Evolutionary conservation across 345 rosid genomes (phyloP), one percentile per base, ranked within the genome.

Genomic region (Salix viminalis): DNA sequence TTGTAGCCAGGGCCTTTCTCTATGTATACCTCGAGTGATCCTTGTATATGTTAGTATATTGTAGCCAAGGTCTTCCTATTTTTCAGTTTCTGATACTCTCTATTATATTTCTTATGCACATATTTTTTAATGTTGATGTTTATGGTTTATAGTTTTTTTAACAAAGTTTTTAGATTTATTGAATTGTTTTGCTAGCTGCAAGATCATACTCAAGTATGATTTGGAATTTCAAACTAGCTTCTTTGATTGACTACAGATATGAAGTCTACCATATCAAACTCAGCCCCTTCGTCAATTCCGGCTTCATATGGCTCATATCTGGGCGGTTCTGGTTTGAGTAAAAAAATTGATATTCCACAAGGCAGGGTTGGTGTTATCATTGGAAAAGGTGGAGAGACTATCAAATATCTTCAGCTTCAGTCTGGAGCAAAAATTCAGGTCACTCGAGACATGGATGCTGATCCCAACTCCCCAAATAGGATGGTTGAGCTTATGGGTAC

Each of bases 391-490:
- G 99, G 99, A 34, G 99, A 96, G 75, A 96, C 99, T 19, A 96
- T 96, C 39, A 96, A 96, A 85, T 87, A 86, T 87, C 97, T 96
- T 77, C 99, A 96, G 79, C 78, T 81, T 73, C 96, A 94, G 75
- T 96, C 99, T 74, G 99, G 99, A 32, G 97, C 99, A 1, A 96
- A 96, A 88, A 96, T 96, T 89, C 98, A 94, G 87, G 92, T 96
- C 48, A 94, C 98, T 6, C 83, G 99, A 36, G 99, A 96, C 81
- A 88, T 87, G 89, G 98, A 96, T 84, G 87, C 98, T 0, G 99
- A 96, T 66, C 97, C 93, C 54, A 87, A 86, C 78, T 87, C 93
- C 28, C 46, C 84, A 10, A 82, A 87, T 11, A 91, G 99, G 79
- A 76, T 78, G 39, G 99, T 96, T 2, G 99, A 96, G 85, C 87